Percentiles rank a stretch among this genome's conserved stretches.
Evolutionary conservation across 78 protist genomes (phyloP).

Genomic region (Paratrimastix pyriformis): DNA sequence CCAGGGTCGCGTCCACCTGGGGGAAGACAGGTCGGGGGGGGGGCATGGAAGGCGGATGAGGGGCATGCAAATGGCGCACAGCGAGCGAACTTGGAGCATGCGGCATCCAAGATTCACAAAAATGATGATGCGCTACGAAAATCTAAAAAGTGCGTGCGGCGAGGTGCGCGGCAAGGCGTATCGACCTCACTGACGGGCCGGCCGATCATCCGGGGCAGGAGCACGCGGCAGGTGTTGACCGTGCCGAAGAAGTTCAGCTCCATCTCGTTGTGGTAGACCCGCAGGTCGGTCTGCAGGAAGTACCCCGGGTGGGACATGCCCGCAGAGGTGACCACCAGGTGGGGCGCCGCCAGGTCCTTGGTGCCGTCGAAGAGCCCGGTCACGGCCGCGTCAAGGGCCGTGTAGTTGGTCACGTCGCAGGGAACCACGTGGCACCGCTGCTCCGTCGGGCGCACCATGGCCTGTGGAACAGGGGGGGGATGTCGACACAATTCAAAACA

Average conservation of each 20-base stretch:
- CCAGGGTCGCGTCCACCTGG: no score
- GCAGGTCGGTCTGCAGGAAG: background rate
- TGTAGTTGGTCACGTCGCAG: background rate
- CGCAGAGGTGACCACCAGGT: background rate
- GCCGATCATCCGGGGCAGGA: slow-evolving; percentile 3
- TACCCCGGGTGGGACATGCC: slow-evolving; percentile 3
- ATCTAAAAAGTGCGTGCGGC: no score
- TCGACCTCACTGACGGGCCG: background rate
- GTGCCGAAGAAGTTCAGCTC: slow-evolving; percentile 2
- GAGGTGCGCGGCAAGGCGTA: no score
- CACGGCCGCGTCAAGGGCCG: background rate
- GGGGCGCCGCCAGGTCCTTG: background rate
- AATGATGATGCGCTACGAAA: no score
- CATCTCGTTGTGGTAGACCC: background rate
- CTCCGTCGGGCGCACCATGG: no score
- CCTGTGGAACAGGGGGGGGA: no score
- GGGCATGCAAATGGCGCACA: no score
- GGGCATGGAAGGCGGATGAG: background rate
- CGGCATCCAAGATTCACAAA: no score
- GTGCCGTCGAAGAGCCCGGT: background rate
- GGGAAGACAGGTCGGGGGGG: background rate
- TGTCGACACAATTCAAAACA: no score
- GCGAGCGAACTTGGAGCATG: no score
- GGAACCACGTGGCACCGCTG: background rate
- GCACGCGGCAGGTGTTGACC: background rate